Evolutionary conservation across 345 rosid species (phyloP).

Genomic region (Conringia planisiliqua): DNA sequence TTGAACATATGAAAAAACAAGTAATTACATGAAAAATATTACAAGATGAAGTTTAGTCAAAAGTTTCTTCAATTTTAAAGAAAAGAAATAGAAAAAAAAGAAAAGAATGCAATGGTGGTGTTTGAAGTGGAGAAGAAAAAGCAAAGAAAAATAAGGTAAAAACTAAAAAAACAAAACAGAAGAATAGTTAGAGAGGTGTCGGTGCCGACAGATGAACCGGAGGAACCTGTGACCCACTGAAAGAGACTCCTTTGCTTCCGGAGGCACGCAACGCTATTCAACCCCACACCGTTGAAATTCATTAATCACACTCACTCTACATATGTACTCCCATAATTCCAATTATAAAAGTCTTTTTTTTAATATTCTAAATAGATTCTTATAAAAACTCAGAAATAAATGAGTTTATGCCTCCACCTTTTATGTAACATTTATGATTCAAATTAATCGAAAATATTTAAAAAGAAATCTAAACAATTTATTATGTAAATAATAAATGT

Average conservation of each 20-base stretch:
- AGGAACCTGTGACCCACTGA: constrained; percentile 29
- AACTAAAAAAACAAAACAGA: not conserved
- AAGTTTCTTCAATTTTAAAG: not conserved
- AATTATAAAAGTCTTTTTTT: not conserved
- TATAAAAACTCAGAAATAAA: not conserved
- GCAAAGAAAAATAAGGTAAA: not conserved
- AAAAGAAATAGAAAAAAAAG: not conserved
- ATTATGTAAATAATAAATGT: too few species aligned
- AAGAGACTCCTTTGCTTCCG: constrained; percentile 30
- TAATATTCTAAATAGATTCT: not conserved
- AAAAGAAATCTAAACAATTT: not conserved
- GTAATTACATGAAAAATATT: not conserved
- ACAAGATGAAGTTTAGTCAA: not conserved
- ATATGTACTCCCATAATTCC: constrained; percentile 3
- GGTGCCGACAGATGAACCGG: constrained; percentile 39
- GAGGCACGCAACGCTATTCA: constrained; percentile 31
- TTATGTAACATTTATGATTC: not conserved
- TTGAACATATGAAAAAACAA: not conserved
- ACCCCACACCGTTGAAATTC: constrained; percentile 17
- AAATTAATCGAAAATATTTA: not conserved
- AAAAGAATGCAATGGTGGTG: not conserved
- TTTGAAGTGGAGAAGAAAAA: not conserved
- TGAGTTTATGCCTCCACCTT: not conserved
- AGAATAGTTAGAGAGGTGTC: constrained; percentile 30
- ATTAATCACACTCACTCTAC: constrained; percentile 15